These are phyloP conservation scores for Sporopachydermia lactativora DNA, from an alignment of 805 yeast genomes.

Conservation along the genomic window DNA sequence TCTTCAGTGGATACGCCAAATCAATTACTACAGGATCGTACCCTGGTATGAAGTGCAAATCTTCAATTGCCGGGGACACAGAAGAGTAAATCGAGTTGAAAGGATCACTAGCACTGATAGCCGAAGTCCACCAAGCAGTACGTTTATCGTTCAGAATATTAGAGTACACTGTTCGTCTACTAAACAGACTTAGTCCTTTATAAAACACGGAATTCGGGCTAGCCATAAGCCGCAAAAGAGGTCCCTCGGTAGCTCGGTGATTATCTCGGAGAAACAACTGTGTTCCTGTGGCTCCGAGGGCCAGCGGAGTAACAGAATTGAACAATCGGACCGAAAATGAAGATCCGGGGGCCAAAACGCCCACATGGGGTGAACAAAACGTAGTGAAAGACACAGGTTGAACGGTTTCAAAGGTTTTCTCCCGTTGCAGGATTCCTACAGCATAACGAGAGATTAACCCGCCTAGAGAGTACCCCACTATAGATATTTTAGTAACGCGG, in stretches of 20 bases:
- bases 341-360: slow-evolving; percentile 46
- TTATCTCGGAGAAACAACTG: slow-evolving; percentile 57
- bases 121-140: slow-evolving; percentile 74
- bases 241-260: slow-evolving; percentile 18
- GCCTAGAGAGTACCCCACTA: slow-evolving; percentile 83
- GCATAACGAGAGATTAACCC: slow-evolving; percentile 76
- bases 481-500: slow-evolving; percentile 48
- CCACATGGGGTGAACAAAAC: slow-evolving; percentile 60
- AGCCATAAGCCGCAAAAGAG: slow-evolving; percentile 56
- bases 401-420: slow-evolving; percentile 36
- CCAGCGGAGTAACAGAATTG: slow-evolving; percentile 47
- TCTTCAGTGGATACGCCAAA: slow-evolving; percentile 27
- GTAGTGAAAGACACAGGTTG: slow-evolving; percentile 46
- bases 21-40: slow-evolving; percentile 49
- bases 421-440: slow-evolving; percentile 50
- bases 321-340: slow-evolving; percentile 36
- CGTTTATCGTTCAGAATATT: slow-evolving; percentile 71
- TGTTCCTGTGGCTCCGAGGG: slow-evolving; percentile 57
- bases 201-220: slow-evolving; percentile 44
- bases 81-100: slow-evolving; percentile 26
- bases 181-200: slow-evolving; percentile 39
- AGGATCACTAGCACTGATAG: slow-evolving; percentile 50
- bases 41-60: slow-evolving; percentile 30
- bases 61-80: slow-evolving; percentile 20
- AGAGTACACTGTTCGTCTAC: slow-evolving; percentile 46